Conservation (phyloP, 805 yeast species). For the Saccharomycopsis fodiens region DNA sequence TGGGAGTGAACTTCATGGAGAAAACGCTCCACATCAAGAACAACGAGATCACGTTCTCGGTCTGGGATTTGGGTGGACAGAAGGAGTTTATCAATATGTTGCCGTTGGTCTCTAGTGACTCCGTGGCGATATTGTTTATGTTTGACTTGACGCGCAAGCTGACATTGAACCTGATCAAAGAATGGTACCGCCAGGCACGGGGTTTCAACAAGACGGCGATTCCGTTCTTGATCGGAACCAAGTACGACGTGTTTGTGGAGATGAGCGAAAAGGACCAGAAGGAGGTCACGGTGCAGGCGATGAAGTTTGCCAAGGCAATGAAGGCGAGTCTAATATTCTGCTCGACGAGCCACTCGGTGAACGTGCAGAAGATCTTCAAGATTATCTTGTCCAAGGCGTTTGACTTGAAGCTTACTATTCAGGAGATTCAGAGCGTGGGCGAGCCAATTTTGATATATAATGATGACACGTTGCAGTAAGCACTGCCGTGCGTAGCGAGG, state of each 20-base stretch:
- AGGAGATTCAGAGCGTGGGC: constrained; percentile 80
- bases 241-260: constrained; percentile 80
- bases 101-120: constrained; percentile 85
- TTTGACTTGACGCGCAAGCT: constrained; percentile 84
- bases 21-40: constrained; percentile 75
- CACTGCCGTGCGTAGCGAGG: no score
- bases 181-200: constrained; percentile 90
- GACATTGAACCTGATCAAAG: constrained; percentile 80
- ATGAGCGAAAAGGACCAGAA: constrained; percentile 73
- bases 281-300: constrained; percentile 75
- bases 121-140: constrained; percentile 84
- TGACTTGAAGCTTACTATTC: constrained; percentile 73
- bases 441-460: constrained; percentile 80
- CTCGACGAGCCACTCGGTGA: constrained; percentile 86
- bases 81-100: constrained; percentile 92
- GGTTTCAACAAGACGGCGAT: constrained; percentile 87
- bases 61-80: constrained; percentile 97
- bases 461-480: constrained; percentile 10
- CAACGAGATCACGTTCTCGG: constrained; percentile 82
- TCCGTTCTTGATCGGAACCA: constrained; percentile 88
- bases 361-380: constrained; percentile 89
- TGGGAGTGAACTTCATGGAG: constrained; percentile 94
- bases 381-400: constrained; percentile 85
- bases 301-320: constrained; percentile 84
- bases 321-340: constrained; percentile 77